A percentile compares a stretch with the other conserved stretches of the same genome.
Evolutionary conservation across 2,329 filamentous ascomycete species (phyloP).

Genomic region (Pseudogymnoascus sp.): DNA sequence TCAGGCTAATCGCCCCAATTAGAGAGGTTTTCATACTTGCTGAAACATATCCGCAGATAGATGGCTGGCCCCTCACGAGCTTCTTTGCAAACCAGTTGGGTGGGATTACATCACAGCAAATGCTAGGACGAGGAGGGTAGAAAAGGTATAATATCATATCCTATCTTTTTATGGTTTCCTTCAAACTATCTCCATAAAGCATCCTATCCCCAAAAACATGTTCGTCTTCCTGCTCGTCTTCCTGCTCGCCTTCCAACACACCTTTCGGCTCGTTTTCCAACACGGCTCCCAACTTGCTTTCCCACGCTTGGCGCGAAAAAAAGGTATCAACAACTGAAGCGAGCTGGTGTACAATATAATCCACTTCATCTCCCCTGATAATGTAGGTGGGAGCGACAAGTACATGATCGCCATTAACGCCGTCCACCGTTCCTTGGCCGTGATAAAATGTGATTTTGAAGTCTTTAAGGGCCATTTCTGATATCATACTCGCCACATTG

Average conservation of each 20-base stretch:
- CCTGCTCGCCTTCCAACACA: too few species aligned
- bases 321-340: too few species aligned
- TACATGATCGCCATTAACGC: conserved; percentile 49
- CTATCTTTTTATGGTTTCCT: too few species aligned
- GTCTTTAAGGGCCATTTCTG: conserved; percentile 34
- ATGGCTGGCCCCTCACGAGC: not conserved
- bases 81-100: not conserved
- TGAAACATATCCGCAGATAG: not conserved
- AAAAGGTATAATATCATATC: too few species aligned
- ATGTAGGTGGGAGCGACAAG: conserved; percentile 54
- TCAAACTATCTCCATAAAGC: too few species aligned
- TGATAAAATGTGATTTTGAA: conserved; percentile 52
- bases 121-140: not conserved
- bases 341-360: conserved; percentile 16
- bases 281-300: too few species aligned
- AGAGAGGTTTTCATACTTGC: not conserved
- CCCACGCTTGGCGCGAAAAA: too few species aligned
- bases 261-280: too few species aligned
- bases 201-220: too few species aligned
- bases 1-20: not conserved
- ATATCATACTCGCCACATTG: conserved; percentile 39
- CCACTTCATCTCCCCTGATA: conserved; percentile 43
- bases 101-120: not conserved
- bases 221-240: too few species aligned
- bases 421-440: conserved; percentile 46